Conservation (phyloP, 495 filamentous ascomycete species). For the Tetracladium setigerum region DNA sequence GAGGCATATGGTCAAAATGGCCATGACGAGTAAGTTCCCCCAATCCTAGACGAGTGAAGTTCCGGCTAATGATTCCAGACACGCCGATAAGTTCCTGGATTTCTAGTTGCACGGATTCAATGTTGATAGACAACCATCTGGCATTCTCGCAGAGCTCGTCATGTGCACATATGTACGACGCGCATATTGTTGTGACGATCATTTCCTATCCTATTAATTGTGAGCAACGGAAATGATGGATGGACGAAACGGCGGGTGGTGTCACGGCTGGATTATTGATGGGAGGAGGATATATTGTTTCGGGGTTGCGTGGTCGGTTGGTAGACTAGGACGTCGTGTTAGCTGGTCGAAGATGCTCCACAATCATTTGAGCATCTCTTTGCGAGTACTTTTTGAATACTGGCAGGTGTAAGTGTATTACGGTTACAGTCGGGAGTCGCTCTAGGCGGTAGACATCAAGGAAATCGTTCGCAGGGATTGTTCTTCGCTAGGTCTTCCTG, state of each 20-base stretch:
- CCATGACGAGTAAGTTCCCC: slow-evolving; percentile 68
- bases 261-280: neutral
- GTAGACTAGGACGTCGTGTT: slow-evolving; percentile 14
- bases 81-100: slow-evolving; percentile 64
- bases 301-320: slow-evolving; percentile 15
- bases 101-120: slow-evolving; percentile 39
- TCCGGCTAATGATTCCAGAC: slow-evolving; percentile 37
- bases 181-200: neutral
- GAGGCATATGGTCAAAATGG: slow-evolving; percentile 77
- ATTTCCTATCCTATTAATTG: neutral
- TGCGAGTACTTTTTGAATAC: too few species aligned
- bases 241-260: neutral
- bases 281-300: slow-evolving; percentile 26
- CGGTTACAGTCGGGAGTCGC: too few species aligned
- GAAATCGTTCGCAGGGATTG: too few species aligned
- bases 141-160: neutral
- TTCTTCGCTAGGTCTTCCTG: too few species aligned
- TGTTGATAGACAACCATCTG: neutral
- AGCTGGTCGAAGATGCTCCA: too few species aligned
- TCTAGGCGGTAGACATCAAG: too few species aligned
- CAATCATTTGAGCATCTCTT: too few species aligned
- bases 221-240: slow-evolving; percentile 7
- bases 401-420: too few species aligned
- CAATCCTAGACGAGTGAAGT: slow-evolving; percentile 1
- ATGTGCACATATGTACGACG: neutral